These are phyloP conservation scores for Sclerotinia sclerotiorum DNA, from an alignment of 2,329 filamentous ascomycete genomes.

Conservation along the genomic window DNA sequence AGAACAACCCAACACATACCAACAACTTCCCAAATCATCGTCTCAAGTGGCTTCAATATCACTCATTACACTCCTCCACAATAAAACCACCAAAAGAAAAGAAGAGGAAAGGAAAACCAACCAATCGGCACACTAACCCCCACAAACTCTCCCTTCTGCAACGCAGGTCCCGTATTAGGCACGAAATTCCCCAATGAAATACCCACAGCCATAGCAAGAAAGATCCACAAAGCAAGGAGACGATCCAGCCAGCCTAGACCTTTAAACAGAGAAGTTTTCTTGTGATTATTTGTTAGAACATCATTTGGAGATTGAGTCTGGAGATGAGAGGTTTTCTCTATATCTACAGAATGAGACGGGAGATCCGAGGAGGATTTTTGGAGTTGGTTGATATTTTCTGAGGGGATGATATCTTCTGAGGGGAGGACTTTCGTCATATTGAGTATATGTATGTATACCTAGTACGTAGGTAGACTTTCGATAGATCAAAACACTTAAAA, in stretches of 20 bases:
- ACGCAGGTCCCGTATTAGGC: slow-evolving; percentile 51
- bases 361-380: not conserved
- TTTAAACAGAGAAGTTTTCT: slow-evolving; percentile 30
- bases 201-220: slow-evolving; percentile 65
- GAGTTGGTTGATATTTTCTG: not conserved
- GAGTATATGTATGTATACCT: no score
- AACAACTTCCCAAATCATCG: not conserved
- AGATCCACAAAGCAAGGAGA: slow-evolving; percentile 58
- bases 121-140: slow-evolving; percentile 63
- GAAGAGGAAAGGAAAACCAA: slow-evolving; percentile 41
- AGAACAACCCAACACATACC: not conserved
- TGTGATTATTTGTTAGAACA: not conserved
- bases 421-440: slow-evolving; percentile 14
- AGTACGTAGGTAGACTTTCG: not conserved
- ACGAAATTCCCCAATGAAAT: slow-evolving; percentile 65
- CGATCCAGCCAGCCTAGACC: slow-evolving; percentile 50
- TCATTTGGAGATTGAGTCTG: not conserved
- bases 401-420: not conserved
- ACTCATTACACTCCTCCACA: not conserved
- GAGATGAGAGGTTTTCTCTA: slow-evolving; percentile 1
- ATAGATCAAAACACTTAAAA: not conserved
- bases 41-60: not conserved
- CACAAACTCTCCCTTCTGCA: slow-evolving; percentile 62
- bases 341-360: not conserved
- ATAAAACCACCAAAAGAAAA: not conserved